Evolutionary conservation across 768 basidiomycete genomes (phyloP).

Genomic region (Amanita thiersii): DNA sequence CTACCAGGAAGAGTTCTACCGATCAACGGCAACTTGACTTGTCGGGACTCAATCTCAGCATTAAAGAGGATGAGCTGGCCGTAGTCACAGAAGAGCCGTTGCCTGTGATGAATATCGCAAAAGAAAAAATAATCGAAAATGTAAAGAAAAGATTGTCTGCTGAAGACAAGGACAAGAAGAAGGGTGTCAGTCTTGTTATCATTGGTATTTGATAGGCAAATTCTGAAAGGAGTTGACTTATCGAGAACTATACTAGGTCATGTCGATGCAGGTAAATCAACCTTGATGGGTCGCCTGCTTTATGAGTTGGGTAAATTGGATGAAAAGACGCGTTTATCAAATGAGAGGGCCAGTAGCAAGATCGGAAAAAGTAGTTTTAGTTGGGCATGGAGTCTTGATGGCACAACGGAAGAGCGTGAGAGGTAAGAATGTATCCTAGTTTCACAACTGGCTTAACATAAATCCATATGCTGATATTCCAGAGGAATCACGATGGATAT

Average conservation of each 20-base stretch:
- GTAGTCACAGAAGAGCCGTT: slow-evolving; percentile 37
- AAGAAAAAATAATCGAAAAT: slow-evolving; percentile 81
- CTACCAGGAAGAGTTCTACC: slow-evolving; percentile 24
- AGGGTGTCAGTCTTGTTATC: slow-evolving; percentile 79
- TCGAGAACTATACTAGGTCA: slow-evolving; percentile 52
- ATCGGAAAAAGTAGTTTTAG: slow-evolving; percentile 93
- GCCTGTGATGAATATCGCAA: slow-evolving; percentile 60
- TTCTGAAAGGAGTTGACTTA: not conserved
- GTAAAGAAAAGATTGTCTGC: slow-evolving; percentile 46
- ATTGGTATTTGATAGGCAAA: slow-evolving; percentile 51
- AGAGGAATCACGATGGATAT: slow-evolving; percentile 99
- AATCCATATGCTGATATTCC: slow-evolving; percentile 7
- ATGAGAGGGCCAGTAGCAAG: slow-evolving; percentile 84
- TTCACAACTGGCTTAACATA: not conserved
- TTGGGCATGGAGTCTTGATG: slow-evolving; percentile 98
- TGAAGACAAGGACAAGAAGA: slow-evolving; percentile 46
- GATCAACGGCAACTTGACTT: slow-evolving; percentile 68
- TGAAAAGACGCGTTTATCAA: slow-evolving; percentile 75
- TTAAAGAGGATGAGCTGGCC: slow-evolving; percentile 29
- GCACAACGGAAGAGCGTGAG: slow-evolving; percentile 86
- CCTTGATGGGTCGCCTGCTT: slow-evolving; percentile 88
- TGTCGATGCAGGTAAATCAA: slow-evolving; percentile 98
- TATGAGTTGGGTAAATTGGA: slow-evolving; percentile 88
- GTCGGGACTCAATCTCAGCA: slow-evolving; percentile 58
- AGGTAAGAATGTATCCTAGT: slow-evolving; percentile 40